Base-by-base conservation (phyloP, 179 eudicot genomes). In the Amaranthus tricolor region DNA sequence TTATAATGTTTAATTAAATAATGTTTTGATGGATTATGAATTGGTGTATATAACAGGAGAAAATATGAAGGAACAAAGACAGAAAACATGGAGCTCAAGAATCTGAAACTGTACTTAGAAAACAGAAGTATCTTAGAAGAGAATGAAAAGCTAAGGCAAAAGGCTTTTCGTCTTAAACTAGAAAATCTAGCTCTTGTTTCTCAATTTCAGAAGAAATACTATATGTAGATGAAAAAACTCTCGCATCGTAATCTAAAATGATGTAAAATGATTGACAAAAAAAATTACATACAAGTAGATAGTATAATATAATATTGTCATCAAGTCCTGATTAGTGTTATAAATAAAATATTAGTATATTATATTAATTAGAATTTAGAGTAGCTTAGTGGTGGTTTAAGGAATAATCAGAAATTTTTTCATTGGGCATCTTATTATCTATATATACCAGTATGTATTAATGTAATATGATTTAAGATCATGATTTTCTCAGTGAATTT, bases 161-260 rank as follows among this genome's bases (percentile, higher is more conserved):
- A 74, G 62, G 83, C 85, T 20, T 64, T 84, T 20, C 64, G 73
- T 45, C 83, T 84, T 69, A 59, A 70, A 13, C 81, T 62, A 82
- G 85, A 84, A 75, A 84, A 84, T 44, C 62, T 70, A 62, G 85
- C 75, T 40, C 78, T 84, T 6, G 79, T 82, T 60, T 76, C 83
- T 11, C 63, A 77, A 58, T 76, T 79, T 71, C 85, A 79, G 55
- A 82, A 70, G 56, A 79, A 68, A 71, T 65, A 65, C 71, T 31
- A 0, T 31, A 31, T 24, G 0, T 24, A 24, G 31, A 24, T 24
- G 31, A 24, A 56, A 11, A 6, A 54, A 44, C 43, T 68, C 80
- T 62, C 60, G 1, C 31, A 24, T 31, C 3, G 40, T 31, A 31
- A 31, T 31, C 40, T 31, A 0, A 76, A 43, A 6, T 60, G 15